Base-by-base conservation (phyloP, 2,329 filamentous ascomycete species). In the Corinectria fuckeliana region DNA sequence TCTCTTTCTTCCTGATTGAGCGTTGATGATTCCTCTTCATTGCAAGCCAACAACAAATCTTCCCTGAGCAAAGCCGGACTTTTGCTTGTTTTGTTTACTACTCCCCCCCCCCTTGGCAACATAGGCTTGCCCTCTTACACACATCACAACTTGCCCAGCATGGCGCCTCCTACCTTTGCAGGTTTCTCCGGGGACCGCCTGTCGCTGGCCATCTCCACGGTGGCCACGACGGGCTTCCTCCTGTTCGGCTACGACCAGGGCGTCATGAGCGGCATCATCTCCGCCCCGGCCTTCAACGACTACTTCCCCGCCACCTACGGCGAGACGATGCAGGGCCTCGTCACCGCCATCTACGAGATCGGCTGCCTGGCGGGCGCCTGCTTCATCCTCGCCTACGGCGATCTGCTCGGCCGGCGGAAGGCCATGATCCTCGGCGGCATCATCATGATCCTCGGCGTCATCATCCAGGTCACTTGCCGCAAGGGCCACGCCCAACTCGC, bases 211-310 rank as follows among this genome's bases (percentile, higher is more conserved):
- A 81, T 90, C 45, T 87, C 87, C 1, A 80, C 82, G n/a, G 81
- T 89, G 23, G 85, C 87, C 4, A 89, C 87, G 1, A 87, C 85
- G 49, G 86, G 85, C 20, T 88, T 88, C 76, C 71, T 87, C 25
- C 79, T 85, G n/a, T 86, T 85, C 60, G 83, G 83, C 56, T 86
- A 85, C 68, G 83, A 86, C 59, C 84, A 81, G 72, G 78, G 80
- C 64, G 79, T 81, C 36, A 85, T 85, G 82, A 78, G 75, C 54
- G 82, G 83, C 5, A 81, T 85, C 62, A 84, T 85, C 60, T 80
- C 80, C 18, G 79, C 82, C 3, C 72, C 76, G 1, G 77, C 78
- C 6, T 86, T 85, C 71, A 80, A 81, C 59, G 61, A 79, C 44
- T 76, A 80, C 41, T 85, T 86, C 64, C 74, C 72, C 2, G 61